These are phyloP conservation scores for Phytophthora meadii DNA, from an alignment of 352 stramenopile species.

Conservation along the genomic window DNA sequence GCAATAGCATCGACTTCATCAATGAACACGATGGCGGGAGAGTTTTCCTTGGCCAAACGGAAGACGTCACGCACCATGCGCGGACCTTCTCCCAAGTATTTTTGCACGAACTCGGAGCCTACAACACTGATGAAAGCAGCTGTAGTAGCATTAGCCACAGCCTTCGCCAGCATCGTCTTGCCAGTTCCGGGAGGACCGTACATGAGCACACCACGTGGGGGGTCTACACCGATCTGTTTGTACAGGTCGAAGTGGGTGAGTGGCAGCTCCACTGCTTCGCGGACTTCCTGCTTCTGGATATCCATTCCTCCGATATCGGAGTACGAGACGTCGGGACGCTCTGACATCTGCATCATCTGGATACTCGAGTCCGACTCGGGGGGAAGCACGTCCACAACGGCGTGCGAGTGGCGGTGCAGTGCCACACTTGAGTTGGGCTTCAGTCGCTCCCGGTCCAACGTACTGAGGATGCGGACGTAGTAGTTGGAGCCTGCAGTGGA, in stretches of 20 bases:
- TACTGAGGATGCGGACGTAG: conserved; percentile 98
- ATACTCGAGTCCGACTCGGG: conserved; percentile 99
- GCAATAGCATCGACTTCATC: conserved; percentile 99
- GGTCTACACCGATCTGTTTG: conserved; percentile 99
- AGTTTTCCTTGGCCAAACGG: conserved; percentile 98
- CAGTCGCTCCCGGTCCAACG: conserved; percentile 98
- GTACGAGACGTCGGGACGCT: conserved; percentile 97
- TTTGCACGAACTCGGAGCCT: conserved; percentile 99
- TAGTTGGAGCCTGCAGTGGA: conserved; percentile 99
- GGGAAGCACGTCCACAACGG: conserved; percentile 98
- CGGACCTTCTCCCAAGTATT: conserved; percentile 99
- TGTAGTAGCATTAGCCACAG: conserved; percentile 98
- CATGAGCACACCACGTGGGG: conserved; percentile 97
- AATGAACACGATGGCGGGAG: conserved; percentile 99
- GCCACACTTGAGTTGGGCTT: conserved; percentile 99
- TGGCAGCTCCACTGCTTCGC: conserved; percentile 99
- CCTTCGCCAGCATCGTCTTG: conserved; percentile 99
- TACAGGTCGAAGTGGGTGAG: conserved; percentile 99
- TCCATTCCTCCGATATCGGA: conserved; percentile 99
- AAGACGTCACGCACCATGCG: conserved; percentile 99
- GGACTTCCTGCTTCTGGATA: conserved; percentile 99
- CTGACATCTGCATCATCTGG: conserved; percentile 98
- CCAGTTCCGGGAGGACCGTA: conserved; percentile 96
- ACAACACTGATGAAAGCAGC: conserved; percentile 98
- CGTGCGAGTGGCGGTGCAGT: conserved; percentile 98